Percentiles rank a stretch among this genome's conserved stretches.
These are phyloP conservation scores for Plectranthus barbatus DNA, from an alignment of 257 asterid genomes.

Conservation along the genomic window DNA sequence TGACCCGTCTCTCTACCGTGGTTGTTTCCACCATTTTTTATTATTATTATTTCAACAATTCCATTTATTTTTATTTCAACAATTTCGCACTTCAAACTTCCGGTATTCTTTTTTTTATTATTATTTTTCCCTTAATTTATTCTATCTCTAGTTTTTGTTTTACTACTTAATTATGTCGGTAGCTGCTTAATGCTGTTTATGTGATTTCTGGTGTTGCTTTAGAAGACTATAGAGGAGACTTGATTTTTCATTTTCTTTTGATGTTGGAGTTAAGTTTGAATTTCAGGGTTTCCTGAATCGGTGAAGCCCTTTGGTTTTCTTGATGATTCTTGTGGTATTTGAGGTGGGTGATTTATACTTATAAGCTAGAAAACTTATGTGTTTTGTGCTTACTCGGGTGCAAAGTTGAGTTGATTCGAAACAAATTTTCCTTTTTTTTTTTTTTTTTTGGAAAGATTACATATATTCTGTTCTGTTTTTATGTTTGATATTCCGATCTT, in stretches of 20 bases:
- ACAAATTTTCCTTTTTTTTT: too few relatives aligned
- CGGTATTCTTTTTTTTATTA: neutral
- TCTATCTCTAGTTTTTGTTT: neutral
- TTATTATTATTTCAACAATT: too few relatives aligned
- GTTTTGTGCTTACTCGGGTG: slow-evolving; percentile 8
- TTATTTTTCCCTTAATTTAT: neutral
- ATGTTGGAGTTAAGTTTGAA: neutral
- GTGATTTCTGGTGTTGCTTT: neutral
- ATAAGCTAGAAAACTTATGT: too few relatives aligned
- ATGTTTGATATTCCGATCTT: neutral
- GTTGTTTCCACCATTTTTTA: neutral
- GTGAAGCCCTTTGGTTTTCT: neutral
- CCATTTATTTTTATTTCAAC: neutral
- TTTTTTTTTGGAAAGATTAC: neutral
- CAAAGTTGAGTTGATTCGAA: neutral
- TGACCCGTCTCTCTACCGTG: slow-evolving; percentile 22
- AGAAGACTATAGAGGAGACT: neutral
- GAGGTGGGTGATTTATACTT: slow-evolving; percentile 5
- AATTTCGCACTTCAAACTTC: neutral
- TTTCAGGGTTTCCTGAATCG: slow-evolving; percentile 9
- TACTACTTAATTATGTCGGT: neutral
- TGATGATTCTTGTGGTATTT: neutral
- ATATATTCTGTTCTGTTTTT: slow-evolving; percentile 2
- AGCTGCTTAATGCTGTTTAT: neutral
- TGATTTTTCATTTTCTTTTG: neutral